Evolutionary conservation across 1,284 basidiomycete genomes (phyloP), one percentile per base, ranked within the genome.

Genomic region (Naganishia albida): DNA sequence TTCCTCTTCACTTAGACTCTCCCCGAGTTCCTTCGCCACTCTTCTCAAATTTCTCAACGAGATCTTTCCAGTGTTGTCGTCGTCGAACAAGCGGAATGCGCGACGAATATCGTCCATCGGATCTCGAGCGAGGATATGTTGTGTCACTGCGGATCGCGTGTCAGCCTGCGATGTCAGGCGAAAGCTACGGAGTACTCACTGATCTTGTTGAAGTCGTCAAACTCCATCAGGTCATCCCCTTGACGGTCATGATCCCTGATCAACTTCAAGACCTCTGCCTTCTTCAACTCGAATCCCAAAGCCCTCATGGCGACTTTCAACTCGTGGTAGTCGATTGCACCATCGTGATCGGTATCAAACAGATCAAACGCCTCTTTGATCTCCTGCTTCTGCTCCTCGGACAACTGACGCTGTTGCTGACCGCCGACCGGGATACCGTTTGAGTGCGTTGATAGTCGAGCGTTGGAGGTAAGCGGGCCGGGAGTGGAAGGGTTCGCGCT

Each of bases 361-460:
- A 99, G 87, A 79, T 98, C 94, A 75, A 99, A 99, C 0, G 96
- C 96, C 76, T 99, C 96, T 77, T 93, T 93, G 72, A 99, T 96
- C 81, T 99, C 95, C 74, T 93, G 89, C 72, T 92, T 90, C 78
- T 98, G 94, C 77, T 98, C 94, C 65, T 97, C 94, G 2, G 89
- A 87, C 48, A 98, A 86, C 67, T 91, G 88, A 67, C 88, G 89
- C 43, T 62, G 57, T 34, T 65, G 64, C 34, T 63, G 63, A 38
- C 50, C 59, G 23, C 64, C 42, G 30, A 30, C 53, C 20, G 64
- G 44, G 30, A 60, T 60, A 34, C 57, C 57, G 44, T 60, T 63
- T 10, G 50, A 49, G 38, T 65, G 57, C n/a, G 56, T 59, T 54
- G 56, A 44, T 4, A 60, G 49, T 2, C 64, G 56, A n/a, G 57